Evolutionary conservation across 371 early-diverging fungal genomes (phyloP), one percentile per base, ranked within the genome.

Genomic region (Mucor saturninus): DNA sequence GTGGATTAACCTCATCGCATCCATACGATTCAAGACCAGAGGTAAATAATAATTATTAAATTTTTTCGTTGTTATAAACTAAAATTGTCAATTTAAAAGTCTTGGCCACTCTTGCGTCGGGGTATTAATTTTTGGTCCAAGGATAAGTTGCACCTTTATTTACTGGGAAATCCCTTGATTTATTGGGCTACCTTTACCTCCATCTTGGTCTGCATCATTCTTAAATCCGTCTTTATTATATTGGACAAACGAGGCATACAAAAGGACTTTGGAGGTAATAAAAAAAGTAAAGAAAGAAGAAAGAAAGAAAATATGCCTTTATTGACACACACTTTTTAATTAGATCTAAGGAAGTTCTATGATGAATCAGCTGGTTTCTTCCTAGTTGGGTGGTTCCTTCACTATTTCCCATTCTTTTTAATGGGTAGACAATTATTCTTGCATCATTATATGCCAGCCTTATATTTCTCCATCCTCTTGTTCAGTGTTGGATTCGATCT

Each of bases 391-490:
- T 99, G 98, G 98, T 61, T 84, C 7, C 73, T 94, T 39, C 99
- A 99, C 76, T 99, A 91, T 75, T 65, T 95, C 3, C 99, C 99
- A 7, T 99, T 99, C 83, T 97, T 97, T 83, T 71, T 98, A 55
- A 94, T 97, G 93, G 94, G 92, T 4, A 90, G 99, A 35, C 93
- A 94, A 73, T 82, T 98, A 11, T 99, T 99, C 75, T 80, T 99
- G 61, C 99, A 99, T 76, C 99, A 99, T 75, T 99, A 99, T 72
- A 88, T 98, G 59, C 99, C 99, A 8, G 92, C 96, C 8, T 86
- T 97, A 9, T 93, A 94, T 68, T 88, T 92, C 66, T 79, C 91
- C 32, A 89, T 97, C 62, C 76, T 95, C 43, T 71, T 91, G 9
- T 83, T 89, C 52, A 83, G 90, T 61, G 84, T 89, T 5, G 82